Evolutionary conservation across 169 alveolate species (phyloP), one percentile per base, ranked within the genome.

Genomic region (Eimeria sp.): DNA sequence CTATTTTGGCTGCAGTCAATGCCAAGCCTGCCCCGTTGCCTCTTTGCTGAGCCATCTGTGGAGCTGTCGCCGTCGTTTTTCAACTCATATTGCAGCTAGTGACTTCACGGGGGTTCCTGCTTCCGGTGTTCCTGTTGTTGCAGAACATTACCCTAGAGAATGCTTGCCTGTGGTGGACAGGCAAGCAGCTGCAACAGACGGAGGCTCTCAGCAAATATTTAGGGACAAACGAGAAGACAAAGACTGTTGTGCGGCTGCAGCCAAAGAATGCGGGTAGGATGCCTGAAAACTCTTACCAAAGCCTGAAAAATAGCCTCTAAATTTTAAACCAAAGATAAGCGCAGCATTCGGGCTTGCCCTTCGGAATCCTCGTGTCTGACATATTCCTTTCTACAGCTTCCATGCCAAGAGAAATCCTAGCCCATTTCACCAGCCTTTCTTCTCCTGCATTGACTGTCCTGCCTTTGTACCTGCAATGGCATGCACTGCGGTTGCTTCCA

Each of bases 81-180:
- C 89, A 40, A n/a, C 73, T 54, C 30, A 4, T 10, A 47, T 72
- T 51, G 89, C 89, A 22, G 49, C 89, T 82, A 27, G 11, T 11
- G 72, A 5, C 27, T 13, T 76, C 43, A 49, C 3, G 34, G 34
- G 30, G 10, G 22, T 13, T 49, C 34, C 61, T 5, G 61, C 87
- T 18, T 9, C 63, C 30, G 87, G 63, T 76, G 87, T 16, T 76
- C 49, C 73, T 84, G 65, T 47, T 83, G 27, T 70, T 94, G 34
- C 97, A 97, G 98, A 97, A 97, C 96, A 97, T 98, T 57, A 98
- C 97, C 75, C 96, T 95, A 70, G 97, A 97, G 86, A 98, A 97
- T 51, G 97, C 99, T 47, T 95, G 99, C 65, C 90, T 99, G 70
- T 99, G 99, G 99, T 98, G 99, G 98, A 99, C 99, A 34, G 99